Base-by-base conservation (phyloP, 306 rosid genomes). In the Oemleria cerasiformis region DNA sequence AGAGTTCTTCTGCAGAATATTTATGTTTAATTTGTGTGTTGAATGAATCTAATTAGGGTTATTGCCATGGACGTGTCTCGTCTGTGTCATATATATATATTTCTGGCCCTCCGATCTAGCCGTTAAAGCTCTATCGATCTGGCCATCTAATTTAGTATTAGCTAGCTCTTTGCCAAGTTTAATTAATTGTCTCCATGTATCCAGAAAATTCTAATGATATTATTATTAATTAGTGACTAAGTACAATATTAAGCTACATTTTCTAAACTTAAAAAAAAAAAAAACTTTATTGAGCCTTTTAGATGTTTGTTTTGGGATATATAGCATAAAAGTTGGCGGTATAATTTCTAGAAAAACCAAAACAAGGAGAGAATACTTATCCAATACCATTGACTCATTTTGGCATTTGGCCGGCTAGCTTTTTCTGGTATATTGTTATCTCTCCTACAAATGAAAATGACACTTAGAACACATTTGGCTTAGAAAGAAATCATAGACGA, bases 281-380 rank as follows among this genome's bases (percentile, higher is more conserved):
- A n/a, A 1, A 30, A 30, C 45, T 65, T 40, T 44, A 7, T n/a
- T 4, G 6, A 34, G 36, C 20, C 15, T 61, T 19, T n/a, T 19
- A 43, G 15, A 65, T 65, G n/a, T 16, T 67, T 6, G 55, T 53
- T 68, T 38, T 4, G 44, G 72, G 60, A 68, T 51, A 43, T 21
- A 23, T 8, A 14, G 45, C 3, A 14, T 21, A 8, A 34, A 25
- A 34, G 58, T n/a, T 17, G 19, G 58, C 19, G 7, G 16, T 19
- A 44, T 14, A 63, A 30, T 10, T 67, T 20, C 60, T 43, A 67
- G 19, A 39, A 68, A 34, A 49, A 34, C n/a, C 34, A n/a, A 36
- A 49, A 67, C 30, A 50, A 50, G 9, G 1, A 6, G 60, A 49
- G 43, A 34, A 49, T 49, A 67, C 34, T 49, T 49, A n/a, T 34